Base-by-base conservation (phyloP, 2,329 filamentous ascomycete genomes). In the Penicillium sp. region DNA sequence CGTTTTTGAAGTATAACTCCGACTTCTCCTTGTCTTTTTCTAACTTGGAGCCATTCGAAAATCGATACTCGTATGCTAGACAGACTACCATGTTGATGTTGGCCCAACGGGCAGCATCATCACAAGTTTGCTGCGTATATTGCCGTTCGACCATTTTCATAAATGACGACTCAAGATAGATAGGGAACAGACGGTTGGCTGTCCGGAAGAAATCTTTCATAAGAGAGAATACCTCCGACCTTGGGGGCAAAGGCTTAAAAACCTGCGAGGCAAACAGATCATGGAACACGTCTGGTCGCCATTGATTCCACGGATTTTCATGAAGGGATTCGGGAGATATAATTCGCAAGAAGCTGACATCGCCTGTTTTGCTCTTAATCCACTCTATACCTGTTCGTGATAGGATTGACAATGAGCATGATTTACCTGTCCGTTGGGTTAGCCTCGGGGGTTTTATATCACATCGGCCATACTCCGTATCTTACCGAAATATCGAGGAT, bases 311-410 rank as follows among this genome's bases (percentile, higher is more conserved):
- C 65, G 94, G 93, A 73, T 90, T 87, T 66, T 96, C 90, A 62
- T 94, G 88, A 45, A 90, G 85, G 5, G 88, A 89, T 33, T 91
- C 87, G 47, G 89, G 86, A 2, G 87, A 86, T 54, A 97, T 90
- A 84, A 95, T 93, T 53, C 88, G 83, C 69, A 95, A 88, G 74
- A 97, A 97, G 0, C 89, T 92, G 30, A 80, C 84, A 69, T 97
- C 92, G n/a, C 93, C 93, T 2, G 91, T 96, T 78, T 93, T 96
- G 61, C 90, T 86, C 67, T 96, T 96, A 53, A 97, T 92, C 92
- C 94, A 97, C 70, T 96, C 88, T 53, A 97, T 93, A 37, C 93
- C 93, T 71, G 95, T 94, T 36, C 91, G 91, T 0, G 92, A 97
- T 77, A 97, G 93, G 63, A 97, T 97, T 55, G 92, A 97, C 74